Percentiles rank a stretch among this genome's conserved stretches.
Evolutionary conservation across 2,329 filamentous ascomycete genomes (phyloP).

Genomic region (Tolypocladium endophyticum): DNA sequence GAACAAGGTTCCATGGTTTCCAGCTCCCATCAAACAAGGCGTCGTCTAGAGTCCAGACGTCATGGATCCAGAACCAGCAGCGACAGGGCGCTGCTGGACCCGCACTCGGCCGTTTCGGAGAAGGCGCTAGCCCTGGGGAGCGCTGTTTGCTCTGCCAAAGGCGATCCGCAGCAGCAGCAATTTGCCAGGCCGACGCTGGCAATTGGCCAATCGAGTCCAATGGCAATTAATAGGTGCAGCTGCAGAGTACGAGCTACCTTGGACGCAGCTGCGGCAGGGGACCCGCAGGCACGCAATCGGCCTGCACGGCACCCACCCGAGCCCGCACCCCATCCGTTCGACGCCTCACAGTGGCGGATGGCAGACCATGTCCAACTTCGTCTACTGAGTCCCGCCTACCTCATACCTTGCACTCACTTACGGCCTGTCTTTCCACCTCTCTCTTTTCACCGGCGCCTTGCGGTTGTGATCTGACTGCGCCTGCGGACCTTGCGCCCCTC

Average conservation of each 20-base stretch:
- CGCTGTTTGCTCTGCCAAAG: background rate
- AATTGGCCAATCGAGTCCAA: background rate
- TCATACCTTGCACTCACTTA: background rate
- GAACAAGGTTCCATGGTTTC: background rate
- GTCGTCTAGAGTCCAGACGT: background rate
- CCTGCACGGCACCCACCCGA: background rate
- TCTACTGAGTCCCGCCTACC: background rate
- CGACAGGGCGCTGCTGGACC: background rate
- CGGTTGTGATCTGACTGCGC: background rate
- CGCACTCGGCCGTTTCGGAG: background rate
- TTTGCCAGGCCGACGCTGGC: background rate
- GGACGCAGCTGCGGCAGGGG: background rate
- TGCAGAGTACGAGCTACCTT: background rate
- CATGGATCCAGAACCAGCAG: background rate
- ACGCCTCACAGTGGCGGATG: background rate
- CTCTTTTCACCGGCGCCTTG: background rate
- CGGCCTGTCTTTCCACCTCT: background rate
- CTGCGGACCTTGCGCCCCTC: background rate
- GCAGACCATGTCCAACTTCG: background rate
- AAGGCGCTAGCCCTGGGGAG: background rate
- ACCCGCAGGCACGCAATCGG: background rate
- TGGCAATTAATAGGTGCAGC: background rate
- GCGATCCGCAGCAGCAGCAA: background rate
- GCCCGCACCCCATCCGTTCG: background rate
- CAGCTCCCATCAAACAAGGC: background rate